Base-by-base conservation (phyloP, 306 rosid genomes). In the Heteromeles arbutifolia region DNA sequence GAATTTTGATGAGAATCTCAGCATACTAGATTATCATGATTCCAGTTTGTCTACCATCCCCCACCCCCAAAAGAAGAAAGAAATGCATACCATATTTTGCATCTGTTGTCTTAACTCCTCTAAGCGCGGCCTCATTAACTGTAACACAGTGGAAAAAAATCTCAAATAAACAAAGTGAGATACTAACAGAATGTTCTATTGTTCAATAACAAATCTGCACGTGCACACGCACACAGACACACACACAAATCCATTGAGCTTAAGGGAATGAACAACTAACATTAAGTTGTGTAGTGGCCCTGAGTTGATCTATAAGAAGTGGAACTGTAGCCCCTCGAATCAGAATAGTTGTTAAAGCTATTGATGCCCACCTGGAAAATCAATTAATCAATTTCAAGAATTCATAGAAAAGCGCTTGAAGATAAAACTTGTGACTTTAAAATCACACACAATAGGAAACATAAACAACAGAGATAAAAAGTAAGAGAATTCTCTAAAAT, bases 281-380 rank as follows among this genome's bases (percentile, higher is more conserved):
- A 7, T 85, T 77, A 56, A 95, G 92, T 77, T 92, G 89, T 76
- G 96, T 67, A 44, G 97, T 88, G 75, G 97, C 87, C 87, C 93
- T 92, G 43, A 89, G 93, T 84, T 89, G 96, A 84, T 89, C 84
- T 69, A 95, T 80, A 73, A 89, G 69, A 81, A 92, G 91, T 28
- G 97, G 98, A 80, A 85, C 15, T 45, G 97, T 89, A 28, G 90
- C 86, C 4, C 77, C 64, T 77, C 98, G 93, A 86, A 95, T 90
- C 73, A 89, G 11, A n/a, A 95, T 74, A 57, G 97, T 89, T 67
- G 97, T 79, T 76, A 92, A 43, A 77, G 74, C 97, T 77, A 95
- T 92, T 67, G 90, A 54, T 41, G 89, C 93, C 97, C 97, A 92
- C 99, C 98, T 95, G 88, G 78, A 84, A 43, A 73, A 73, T 18